These are phyloP conservation scores for Ramaria rubella DNA, from an alignment of 768 basidiomycete genomes.

Conservation along the genomic window DNA sequence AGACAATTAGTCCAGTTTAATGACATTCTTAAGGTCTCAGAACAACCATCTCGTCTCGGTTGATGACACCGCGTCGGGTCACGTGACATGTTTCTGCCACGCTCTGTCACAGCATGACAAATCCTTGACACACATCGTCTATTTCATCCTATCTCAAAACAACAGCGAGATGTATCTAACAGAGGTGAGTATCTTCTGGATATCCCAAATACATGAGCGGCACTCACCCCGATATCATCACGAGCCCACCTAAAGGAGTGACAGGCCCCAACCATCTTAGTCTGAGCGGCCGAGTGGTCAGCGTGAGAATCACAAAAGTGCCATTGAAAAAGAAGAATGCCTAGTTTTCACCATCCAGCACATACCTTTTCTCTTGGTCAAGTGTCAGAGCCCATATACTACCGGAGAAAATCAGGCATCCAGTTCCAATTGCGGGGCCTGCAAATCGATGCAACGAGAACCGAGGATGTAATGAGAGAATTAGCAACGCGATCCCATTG, in stretches of 20 bases:
- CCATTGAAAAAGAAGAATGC: not conserved
- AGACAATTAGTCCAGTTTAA: too few relatives aligned
- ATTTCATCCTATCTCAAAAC: too few relatives aligned
- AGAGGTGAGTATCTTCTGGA: not conserved
- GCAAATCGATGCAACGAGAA: constrained; percentile 57
- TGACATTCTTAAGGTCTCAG: too few relatives aligned
- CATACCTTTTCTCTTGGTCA: constrained; percentile 33
- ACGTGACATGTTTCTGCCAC: constrained; percentile 11
- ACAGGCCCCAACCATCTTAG: constrained; percentile 53
- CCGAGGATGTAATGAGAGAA: constrained; percentile 55
- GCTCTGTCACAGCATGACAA: not conserved
- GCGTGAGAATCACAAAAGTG: constrained; percentile 3
- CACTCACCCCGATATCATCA: constrained; percentile 64
- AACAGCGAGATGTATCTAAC: not conserved
- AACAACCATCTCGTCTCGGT: not conserved
- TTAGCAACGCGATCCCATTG: constrained; percentile 61
- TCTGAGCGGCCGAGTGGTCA: constrained; percentile 19
- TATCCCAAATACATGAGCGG: not conserved
- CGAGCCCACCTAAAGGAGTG: constrained; percentile 57
- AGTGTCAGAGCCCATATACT: constrained; percentile 53
- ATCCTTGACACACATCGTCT: not conserved
- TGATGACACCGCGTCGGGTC: not conserved
- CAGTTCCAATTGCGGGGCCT: constrained; percentile 57
- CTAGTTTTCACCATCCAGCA: not conserved
- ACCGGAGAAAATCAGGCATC: constrained; percentile 55